These are phyloP conservation scores for Amesomyces nigricolor DNA, from an alignment of 2,329 filamentous ascomycete genomes.

Conservation along the genomic window DNA sequence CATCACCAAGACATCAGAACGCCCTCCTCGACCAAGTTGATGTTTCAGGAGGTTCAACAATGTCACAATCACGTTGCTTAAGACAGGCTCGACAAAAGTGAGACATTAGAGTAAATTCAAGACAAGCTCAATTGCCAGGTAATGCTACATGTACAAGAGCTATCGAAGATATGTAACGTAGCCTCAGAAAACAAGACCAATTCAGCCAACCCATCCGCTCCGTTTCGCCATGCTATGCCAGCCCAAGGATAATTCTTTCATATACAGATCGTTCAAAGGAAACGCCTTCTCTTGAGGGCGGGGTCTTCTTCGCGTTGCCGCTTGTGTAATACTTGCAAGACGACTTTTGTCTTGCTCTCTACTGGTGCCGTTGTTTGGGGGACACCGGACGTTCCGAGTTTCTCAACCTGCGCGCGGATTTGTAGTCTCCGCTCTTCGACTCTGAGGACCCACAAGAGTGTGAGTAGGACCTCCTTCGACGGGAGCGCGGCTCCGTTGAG, in stretches of 20 bases:
- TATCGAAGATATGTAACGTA: not conserved
- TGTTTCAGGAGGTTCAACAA: too few relatives aligned
- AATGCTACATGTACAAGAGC: conserved; percentile 7
- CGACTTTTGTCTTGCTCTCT: conserved; percentile 11
- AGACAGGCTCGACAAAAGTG: not conserved
- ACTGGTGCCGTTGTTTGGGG: conserved; percentile 19
- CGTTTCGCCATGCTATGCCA: conserved; percentile 11
- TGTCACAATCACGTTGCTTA: too few relatives aligned
- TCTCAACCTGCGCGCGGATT: conserved; percentile 22
- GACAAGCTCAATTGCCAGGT: conserved; percentile 8
- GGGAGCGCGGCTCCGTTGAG: conserved; percentile 37
- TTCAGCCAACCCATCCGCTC: not conserved
- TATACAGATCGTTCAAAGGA: conserved; percentile 12
- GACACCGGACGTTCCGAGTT: conserved; percentile 22
- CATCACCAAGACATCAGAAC: too few relatives aligned
- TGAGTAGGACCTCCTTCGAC: conserved; percentile 44
- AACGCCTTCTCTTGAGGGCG: conserved; percentile 3
- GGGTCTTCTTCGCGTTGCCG: conserved; percentile 12
- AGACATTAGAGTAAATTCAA: not conserved
- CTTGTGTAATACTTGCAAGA: conserved; percentile 24
- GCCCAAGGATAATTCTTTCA: conserved; percentile 6
- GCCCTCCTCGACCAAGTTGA: too few relatives aligned
- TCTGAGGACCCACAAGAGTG: conserved; percentile 43
- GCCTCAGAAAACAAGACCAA: conserved; percentile 7
- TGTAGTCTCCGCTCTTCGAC: conserved; percentile 38